Base-by-base conservation (phyloP, 345 rosid species). In the Corchorus olitorius region DNA sequence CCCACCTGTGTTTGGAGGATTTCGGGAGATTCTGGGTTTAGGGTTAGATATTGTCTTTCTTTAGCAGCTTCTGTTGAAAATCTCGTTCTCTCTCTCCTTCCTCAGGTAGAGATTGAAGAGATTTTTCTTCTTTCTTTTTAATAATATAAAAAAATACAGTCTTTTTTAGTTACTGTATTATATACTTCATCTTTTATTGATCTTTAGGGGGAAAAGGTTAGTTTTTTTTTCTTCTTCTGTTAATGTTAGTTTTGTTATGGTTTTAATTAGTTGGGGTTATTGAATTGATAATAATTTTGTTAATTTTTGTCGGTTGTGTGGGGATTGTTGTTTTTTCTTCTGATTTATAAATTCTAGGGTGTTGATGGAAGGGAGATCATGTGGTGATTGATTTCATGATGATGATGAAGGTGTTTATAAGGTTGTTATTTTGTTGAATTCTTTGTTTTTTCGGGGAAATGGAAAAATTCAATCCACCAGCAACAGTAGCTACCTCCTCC, bases 341-440 rank as follows among this genome's bases (percentile, higher is more conserved):
- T 78, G 75, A 72, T 78, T 78, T 80, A 73, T 78, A 79, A 80
- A 85, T 84, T 52, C 43, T 84, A 87, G 88, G 84, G 85, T 83
- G 78, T 75, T 83, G 84, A 83, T 84, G 86, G 90, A 83, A 81
- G 92, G 89, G 78, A 85, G 85, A 72, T 85, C 78, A 81, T 83
- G 82, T 81, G 94, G 92, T 81, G 84, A 84, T 81, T 85, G 90
- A 84, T 80, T 61, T 80, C 71, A 73, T 81, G 84, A 77, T 50
- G 76, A 70, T 79, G 83, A 79, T 45, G 79, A 83, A 77, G 89
- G 80, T 77, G 85, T 84, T 81, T 70, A 80, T 80, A 54, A 77
- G 81, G 78, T 78, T 79, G 72, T 80, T 83, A 62, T 78, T 78
- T 81, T 81, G 72, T 89, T 85, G 88, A 89, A 74, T 79, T 85